Evolutionary conservation across 192 early-diverging fungal genomes (phyloP).

Genomic region (Paraglomus occultum): DNA sequence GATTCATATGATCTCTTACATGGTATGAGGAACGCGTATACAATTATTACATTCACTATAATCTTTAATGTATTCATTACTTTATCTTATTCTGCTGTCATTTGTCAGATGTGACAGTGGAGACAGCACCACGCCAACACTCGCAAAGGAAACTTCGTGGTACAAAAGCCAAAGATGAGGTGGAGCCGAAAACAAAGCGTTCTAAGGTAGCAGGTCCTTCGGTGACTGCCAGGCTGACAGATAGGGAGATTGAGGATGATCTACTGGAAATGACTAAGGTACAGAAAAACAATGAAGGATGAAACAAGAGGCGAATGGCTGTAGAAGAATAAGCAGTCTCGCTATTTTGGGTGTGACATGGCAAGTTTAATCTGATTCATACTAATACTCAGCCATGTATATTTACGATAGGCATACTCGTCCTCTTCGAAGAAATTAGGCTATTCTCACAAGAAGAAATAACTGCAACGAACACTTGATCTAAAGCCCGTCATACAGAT

Average conservation of each 20-base stretch:
- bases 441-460: too few relatives aligned
- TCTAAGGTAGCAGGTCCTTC: slow-evolving; percentile 11
- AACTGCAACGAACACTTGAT: too few relatives aligned
- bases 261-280: slow-evolving; percentile 15
- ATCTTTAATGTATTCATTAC: neutral
- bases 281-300: neutral
- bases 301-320: too few relatives aligned
- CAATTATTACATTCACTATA: neutral
- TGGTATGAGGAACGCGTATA: slow-evolving; percentile 33
- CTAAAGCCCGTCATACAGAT: too few relatives aligned
- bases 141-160: slow-evolving; percentile 17
- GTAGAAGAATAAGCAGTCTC: too few relatives aligned
- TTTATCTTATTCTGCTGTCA: neutral
- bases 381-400: too few relatives aligned
- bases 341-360: too few relatives aligned
- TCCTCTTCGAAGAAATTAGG: too few relatives aligned
- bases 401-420: too few relatives aligned
- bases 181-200: slow-evolving; percentile 11
- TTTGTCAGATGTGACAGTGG: slow-evolving; percentile 9
- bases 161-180: neutral
- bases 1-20: slow-evolving; percentile 68
- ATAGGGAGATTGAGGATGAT: slow-evolving; percentile 21
- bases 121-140: neutral
- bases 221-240: slow-evolving; percentile 3
- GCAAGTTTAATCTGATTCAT: too few relatives aligned